These are phyloP conservation scores for Usnea hakonensis DNA, from an alignment of 495 filamentous ascomycete genomes.

Conservation along the genomic window DNA sequence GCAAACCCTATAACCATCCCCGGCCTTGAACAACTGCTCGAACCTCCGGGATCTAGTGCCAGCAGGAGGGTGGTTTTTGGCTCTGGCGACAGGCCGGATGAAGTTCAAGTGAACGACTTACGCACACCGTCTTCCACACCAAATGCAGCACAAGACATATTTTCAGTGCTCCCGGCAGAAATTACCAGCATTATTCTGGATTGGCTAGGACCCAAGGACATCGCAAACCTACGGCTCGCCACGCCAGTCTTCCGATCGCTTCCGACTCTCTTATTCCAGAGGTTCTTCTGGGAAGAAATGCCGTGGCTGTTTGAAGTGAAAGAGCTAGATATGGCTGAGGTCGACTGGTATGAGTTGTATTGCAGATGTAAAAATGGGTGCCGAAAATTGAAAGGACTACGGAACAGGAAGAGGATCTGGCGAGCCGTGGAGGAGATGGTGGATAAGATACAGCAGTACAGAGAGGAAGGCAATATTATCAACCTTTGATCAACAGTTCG, in stretches of 20 bases:
- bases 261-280: background rate
- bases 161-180: background rate
- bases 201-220: background rate
- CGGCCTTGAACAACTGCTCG: background rate
- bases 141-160: background rate
- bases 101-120: background rate
- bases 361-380: background rate
- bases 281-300: background rate
- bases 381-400: background rate
- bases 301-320: background rate
- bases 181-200: background rate
- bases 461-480: background rate
- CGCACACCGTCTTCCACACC: background rate
- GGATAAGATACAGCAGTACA: background rate
- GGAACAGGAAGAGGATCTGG: background rate
- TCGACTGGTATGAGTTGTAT: background rate
- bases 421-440: background rate
- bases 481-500: background rate
- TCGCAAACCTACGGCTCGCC: background rate
- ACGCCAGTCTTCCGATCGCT: background rate
- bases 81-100: background rate
- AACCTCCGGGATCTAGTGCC: background rate
- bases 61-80: background rate
- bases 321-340: background rate
- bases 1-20: constrained; percentile 2